Evolutionary conservation across 129 eudicot species (phyloP).

Genomic region (Helianthus tuberosus): DNA sequence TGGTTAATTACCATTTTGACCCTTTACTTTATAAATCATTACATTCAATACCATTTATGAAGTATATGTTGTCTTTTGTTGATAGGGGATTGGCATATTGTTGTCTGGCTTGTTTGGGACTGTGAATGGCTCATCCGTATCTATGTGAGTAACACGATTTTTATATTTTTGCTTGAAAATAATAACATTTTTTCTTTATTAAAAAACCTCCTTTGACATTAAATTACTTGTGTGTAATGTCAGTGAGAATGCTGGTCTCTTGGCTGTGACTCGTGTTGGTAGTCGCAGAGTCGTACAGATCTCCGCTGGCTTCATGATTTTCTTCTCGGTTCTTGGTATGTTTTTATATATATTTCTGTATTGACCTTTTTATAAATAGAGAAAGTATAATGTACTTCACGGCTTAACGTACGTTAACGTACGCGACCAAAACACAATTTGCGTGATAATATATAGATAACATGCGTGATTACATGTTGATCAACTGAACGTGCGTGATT

Average conservation of each 20-base stretch:
- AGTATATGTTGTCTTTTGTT: constrained; percentile 18
- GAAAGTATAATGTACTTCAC: too few species aligned
- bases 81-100: constrained; percentile 69
- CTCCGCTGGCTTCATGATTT: constrained; percentile 75
- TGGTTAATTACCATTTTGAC: constrained; percentile 8
- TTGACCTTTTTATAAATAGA: not conserved
- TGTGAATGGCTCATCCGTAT: constrained; percentile 65
- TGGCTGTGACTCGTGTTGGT: constrained; percentile 76
- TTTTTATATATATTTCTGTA: not conserved
- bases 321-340: constrained; percentile 69
- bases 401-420: too few species aligned
- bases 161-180: constrained; percentile 9
- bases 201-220: not conserved
- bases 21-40: not conserved
- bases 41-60: not conserved
- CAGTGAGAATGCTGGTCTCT: constrained; percentile 84
- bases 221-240: constrained; percentile 5
- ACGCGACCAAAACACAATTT: too few species aligned
- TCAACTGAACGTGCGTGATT: too few species aligned
- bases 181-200: not conserved
- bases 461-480: too few species aligned
- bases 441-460: too few species aligned
- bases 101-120: constrained; percentile 70
- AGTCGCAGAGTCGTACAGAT: constrained; percentile 82
- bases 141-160: constrained; percentile 48